Percentiles rank a stretch among this genome's conserved stretches.
Evolutionary conservation across 1,284 basidiomycete species (phyloP).

Genomic region (Rhizoctonia solani): DNA sequence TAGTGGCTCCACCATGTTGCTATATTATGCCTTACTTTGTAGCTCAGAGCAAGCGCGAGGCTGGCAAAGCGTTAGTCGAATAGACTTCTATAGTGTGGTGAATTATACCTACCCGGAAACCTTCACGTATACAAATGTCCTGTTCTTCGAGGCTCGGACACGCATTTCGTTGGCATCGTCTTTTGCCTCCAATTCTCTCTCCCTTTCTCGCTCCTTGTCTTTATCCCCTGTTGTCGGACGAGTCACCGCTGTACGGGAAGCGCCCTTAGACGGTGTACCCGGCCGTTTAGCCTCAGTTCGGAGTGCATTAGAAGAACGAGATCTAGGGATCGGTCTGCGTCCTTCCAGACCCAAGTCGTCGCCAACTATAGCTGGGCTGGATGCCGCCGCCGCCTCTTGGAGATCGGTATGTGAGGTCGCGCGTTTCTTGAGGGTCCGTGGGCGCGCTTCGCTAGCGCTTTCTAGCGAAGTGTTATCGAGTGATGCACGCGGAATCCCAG

Average conservation of each 20-base stretch:
- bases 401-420: constrained; percentile 26
- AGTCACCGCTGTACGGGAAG: background rate
- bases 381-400: constrained; percentile 8
- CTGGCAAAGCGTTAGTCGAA: background rate
- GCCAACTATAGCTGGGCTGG: background rate
- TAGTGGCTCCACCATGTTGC: background rate
- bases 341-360: background rate
- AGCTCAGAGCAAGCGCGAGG: constrained; percentile 48
- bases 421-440: constrained; percentile 19
- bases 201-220: constrained; percentile 13
- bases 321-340: constrained; percentile 12
- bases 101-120: constrained; percentile 64
- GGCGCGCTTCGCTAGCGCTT: background rate
- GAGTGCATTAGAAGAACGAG: constrained; percentile 28
- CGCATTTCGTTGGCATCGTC: constrained; percentile 76
- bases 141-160: constrained; percentile 71
- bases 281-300: constrained; percentile 9
- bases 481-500: constrained; percentile 17
- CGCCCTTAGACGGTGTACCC: background rate
- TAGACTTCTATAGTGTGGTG: constrained; percentile 3
- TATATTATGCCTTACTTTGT: constrained; percentile 48
- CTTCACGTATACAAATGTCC: constrained; percentile 79
- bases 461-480: constrained; percentile 27
- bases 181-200: constrained; percentile 38
- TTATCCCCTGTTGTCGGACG: constrained; percentile 10